Base-by-base conservation (phyloP, 441 rosid species). In the Brassica balearica region DNA sequence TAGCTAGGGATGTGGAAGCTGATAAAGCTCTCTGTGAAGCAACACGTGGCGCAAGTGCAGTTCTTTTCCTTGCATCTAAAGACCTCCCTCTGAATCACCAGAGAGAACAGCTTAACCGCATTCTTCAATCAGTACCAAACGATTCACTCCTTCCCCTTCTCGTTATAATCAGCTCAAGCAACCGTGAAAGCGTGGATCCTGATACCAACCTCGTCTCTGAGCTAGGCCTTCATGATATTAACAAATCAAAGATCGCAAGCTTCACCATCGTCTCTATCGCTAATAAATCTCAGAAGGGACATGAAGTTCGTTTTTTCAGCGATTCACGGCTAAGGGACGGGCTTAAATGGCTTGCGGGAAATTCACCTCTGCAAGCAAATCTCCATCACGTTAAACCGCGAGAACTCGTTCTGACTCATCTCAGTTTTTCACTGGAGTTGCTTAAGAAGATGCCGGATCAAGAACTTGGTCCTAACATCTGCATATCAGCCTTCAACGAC, bases 121-220 rank as follows among this genome's bases (percentile, higher is more conserved):
- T 96, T 71, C 74, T 96, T 65, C 77, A 74, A 74, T 84, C 91
- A 77, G 80, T 96, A 71, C 91, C 95, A 65, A 59, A 83, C 7
- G 89, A 89, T 79, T 87, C 97, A 77, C 69, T 79, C 53, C 84
- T 96, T 79, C 97, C 99, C 20, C 98, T 96, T 68, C 84, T 96
- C 73, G 83, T 96, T 78, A 78, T 92, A 69, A 85, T 87, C 78
- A 89, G 86, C 72, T 87, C 88, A 65, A 62, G 53, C 75, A 41
- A 77, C 73, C 76, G 69, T 66, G 89, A 77, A 79, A 74, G 25
- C 76, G 51, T 83, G 66, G 87, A 88, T 82, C 86, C 84, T 80
- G 79, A 81, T 67, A 77, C 89, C 15, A 56, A 66, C 64, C 81
- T 88, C 51, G 66, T 85, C 51, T 53, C 79, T 46, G 91, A 82